phyloP scores from a whole-genome alignment of 2,329 filamentous ascomycete species.

The Epichloe glyceriae region DNA sequence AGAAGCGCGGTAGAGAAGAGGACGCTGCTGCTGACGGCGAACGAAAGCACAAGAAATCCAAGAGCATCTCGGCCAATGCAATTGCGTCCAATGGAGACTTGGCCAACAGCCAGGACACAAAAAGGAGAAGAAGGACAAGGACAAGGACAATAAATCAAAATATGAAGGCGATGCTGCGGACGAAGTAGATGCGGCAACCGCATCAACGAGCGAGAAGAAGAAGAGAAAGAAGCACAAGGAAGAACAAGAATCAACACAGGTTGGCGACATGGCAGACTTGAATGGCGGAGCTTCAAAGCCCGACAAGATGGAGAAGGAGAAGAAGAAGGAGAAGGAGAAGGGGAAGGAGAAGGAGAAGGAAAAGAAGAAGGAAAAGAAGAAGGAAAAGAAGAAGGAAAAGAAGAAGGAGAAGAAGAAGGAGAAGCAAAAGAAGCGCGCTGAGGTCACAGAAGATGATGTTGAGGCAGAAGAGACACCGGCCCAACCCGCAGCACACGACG shows the following conservation, averaged over 20 bases:
- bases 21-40: slow-evolving; percentile 25
- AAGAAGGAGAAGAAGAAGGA: slow-evolving; percentile 14
- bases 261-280: slow-evolving; percentile 1
- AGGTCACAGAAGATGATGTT: slow-evolving; percentile 10
- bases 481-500: neutral
- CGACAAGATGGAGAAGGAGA: slow-evolving; percentile 18
- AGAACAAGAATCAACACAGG: slow-evolving; percentile 11
- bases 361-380: slow-evolving; percentile 14
- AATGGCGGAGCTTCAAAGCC: slow-evolving; percentile 13
- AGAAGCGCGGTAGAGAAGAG: slow-evolving; percentile 33
- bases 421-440: slow-evolving; percentile 12
- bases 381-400: slow-evolving; percentile 10
- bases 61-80: slow-evolving; percentile 26
- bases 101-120: slow-evolving; percentile 20
- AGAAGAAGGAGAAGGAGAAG: slow-evolving; percentile 8
- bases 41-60: slow-evolving; percentile 37
- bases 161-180: neutral
- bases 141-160: slow-evolving; percentile 14
- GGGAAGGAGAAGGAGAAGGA: slow-evolving; percentile 15
- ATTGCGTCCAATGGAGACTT: slow-evolving; percentile 9
- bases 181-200: slow-evolving; percentile 1
- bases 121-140: slow-evolving; percentile 21
- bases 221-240: slow-evolving; percentile 20
- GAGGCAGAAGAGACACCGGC: neutral
- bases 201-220: slow-evolving; percentile 9